Conservation (phyloP, 345 rosid species). For the Rhizophora apiculata region DNA sequence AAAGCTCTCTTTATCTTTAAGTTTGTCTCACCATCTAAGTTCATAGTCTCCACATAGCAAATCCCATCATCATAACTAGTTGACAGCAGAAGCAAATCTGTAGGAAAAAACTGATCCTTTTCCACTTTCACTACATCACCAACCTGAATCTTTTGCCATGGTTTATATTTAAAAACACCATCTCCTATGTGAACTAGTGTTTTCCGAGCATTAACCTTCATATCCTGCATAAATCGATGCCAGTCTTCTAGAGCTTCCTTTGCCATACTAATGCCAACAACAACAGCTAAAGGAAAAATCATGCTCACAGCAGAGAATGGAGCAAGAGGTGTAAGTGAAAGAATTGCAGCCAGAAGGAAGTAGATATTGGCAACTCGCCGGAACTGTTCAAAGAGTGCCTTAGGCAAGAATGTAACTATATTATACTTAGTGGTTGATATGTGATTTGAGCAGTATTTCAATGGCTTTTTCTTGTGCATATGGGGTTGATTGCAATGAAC, state of each 20-base stretch:
- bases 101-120: constrained; percentile 17
- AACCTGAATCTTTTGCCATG: constrained; percentile 17
- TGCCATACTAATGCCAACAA: constrained; percentile 14
- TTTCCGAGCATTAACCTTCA: constrained; percentile 8
- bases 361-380: constrained; percentile 26
- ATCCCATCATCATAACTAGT: constrained; percentile 18
- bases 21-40: constrained; percentile 25
- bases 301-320: constrained; percentile 13
- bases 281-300: constrained; percentile 18
- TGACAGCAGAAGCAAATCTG: constrained; percentile 20
- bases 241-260: constrained; percentile 26
- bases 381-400: constrained; percentile 25
- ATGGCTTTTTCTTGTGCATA: not conserved
- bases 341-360: constrained; percentile 20
- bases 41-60: constrained; percentile 21
- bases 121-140: constrained; percentile 24
- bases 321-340: constrained; percentile 12
- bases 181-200: constrained; percentile 12
- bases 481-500: constrained; percentile 13
- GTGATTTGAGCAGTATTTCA: constrained; percentile 11
- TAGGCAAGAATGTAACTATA: constrained; percentile 20
- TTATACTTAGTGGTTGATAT: constrained; percentile 20
- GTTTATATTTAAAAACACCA: constrained; percentile 9
- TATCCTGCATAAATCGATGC: constrained; percentile 15
- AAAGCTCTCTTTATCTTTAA: constrained; percentile 18